phyloP scores from a whole-genome alignment of 495 filamentous ascomycete species.

The Tuber microsphaerosporum region DNA sequence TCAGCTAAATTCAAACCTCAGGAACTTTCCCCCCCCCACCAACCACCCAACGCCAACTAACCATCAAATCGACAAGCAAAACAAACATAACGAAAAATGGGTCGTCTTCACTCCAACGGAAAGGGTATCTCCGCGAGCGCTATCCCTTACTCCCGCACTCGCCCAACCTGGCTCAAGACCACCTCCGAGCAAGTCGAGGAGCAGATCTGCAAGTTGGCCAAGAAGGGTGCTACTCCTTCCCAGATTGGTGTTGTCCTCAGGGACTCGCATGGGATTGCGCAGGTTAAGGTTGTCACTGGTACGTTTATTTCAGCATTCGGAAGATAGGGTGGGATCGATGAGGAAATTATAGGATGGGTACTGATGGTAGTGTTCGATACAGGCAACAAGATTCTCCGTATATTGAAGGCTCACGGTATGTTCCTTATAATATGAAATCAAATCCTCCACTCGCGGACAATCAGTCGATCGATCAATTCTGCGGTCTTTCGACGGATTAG shows the following conservation, averaged over 20 bases:
- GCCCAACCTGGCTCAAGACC: slow-evolving; percentile 64
- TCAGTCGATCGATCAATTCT: slow-evolving; percentile 38
- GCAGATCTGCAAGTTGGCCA: slow-evolving; percentile 97
- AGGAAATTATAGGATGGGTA: neutral
- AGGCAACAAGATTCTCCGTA: slow-evolving; percentile 99
- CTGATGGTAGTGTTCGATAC: slow-evolving; percentile 27
- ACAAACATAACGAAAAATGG: slow-evolving; percentile 56
- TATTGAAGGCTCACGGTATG: slow-evolving; percentile 92
- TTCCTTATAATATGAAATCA: slow-evolving; percentile 40
- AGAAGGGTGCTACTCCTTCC: slow-evolving; percentile 91
- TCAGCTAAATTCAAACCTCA: slow-evolving; percentile 17
- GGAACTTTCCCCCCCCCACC: slow-evolving; percentile 21
- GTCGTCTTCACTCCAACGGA: slow-evolving; percentile 97
- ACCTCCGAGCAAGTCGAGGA: slow-evolving; percentile 76
- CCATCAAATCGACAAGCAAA: slow-evolving; percentile 25
- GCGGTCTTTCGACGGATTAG: slow-evolving; percentile 25
- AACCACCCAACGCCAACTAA: slow-evolving; percentile 41
- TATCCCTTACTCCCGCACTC: slow-evolving; percentile 87
- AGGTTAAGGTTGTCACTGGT: slow-evolving; percentile 96
- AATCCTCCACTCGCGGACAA: neutral
- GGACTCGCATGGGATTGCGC: slow-evolving; percentile 93
- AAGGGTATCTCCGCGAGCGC: slow-evolving; percentile 96
- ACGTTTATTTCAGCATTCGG: slow-evolving; percentile 43
- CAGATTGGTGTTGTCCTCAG: slow-evolving; percentile 98
- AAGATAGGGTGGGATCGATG: neutral